A percentile compares a stretch with the other conserved stretches of the same genome.
Evolutionary conservation across 129 eudicot species (phyloP).

Genomic region (Calendula officinalis): DNA sequence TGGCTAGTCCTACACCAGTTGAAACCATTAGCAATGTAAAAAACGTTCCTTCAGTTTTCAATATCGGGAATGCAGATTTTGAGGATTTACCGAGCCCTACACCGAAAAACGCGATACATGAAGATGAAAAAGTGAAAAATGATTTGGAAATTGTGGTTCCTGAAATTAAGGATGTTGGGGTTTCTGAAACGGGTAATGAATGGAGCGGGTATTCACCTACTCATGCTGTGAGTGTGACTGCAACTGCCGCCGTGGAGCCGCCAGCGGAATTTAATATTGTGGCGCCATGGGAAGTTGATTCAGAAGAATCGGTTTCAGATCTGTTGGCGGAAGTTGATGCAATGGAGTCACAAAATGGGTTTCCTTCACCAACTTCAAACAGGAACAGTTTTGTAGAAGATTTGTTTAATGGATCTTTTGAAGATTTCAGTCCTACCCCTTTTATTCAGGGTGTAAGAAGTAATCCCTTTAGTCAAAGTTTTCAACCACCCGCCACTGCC

Average conservation of each 20-base stretch:
- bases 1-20: conserved; percentile 27
- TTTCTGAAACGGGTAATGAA: conserved; percentile 43
- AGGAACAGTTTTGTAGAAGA: no score
- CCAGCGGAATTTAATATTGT: conserved; percentile 11
- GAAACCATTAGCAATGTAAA: conserved; percentile 1
- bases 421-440: no score
- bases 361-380: no score
- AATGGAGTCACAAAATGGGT: no score
- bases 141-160: conserved; percentile 32
- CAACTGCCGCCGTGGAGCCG: not conserved
- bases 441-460: no score
- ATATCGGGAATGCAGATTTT: conserved; percentile 18
- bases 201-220: conserved; percentile 60
- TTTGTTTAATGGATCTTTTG: no score
- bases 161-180: conserved; percentile 48
- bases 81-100: conserved; percentile 53
- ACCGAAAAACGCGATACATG: conserved; percentile 35
- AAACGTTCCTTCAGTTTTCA: conserved; percentile 26
- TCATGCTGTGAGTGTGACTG: no score
- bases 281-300: no score
- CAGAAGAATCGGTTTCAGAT: no score
- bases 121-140: conserved; percentile 20
- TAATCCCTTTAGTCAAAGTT: no score
- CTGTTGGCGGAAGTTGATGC: no score
- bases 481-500: no score